Conservation (phyloP, 1,139 yeast genomes). For the Debaryomyces robertsiae region DNA sequence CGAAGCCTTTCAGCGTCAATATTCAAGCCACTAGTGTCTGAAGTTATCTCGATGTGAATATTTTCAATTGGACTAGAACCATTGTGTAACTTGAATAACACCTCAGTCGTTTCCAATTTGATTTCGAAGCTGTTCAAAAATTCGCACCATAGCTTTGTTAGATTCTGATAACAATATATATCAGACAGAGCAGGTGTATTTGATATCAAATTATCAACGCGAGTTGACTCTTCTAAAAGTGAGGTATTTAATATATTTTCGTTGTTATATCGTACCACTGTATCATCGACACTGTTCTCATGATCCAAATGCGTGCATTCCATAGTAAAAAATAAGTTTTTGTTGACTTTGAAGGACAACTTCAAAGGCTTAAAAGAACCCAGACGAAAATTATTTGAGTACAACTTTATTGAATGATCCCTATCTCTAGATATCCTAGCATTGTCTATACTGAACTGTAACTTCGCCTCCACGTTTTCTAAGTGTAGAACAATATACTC, state of each 20-base stretch:
- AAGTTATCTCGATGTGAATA: slow-evolving; percentile 18
- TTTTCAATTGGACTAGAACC: slow-evolving; percentile 21
- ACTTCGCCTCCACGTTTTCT: slow-evolving; percentile 12
- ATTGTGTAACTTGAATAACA: slow-evolving; percentile 24
- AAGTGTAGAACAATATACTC: slow-evolving; percentile 24
- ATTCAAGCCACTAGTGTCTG: slow-evolving; percentile 23
- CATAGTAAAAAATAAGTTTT: slow-evolving; percentile 21
- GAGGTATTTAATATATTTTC: slow-evolving; percentile 10
- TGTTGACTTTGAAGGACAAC: slow-evolving; percentile 23
- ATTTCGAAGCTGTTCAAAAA: slow-evolving; percentile 21
- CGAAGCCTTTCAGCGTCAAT: slow-evolving; percentile 17
- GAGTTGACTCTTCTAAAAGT: slow-evolving; percentile 12
- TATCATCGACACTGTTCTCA: slow-evolving; percentile 12
- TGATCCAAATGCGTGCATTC: slow-evolving; percentile 10
- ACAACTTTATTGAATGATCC: slow-evolving; percentile 23
- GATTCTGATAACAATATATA: slow-evolving; percentile 19
- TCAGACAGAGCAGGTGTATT: background rate
- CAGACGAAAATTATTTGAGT: slow-evolving; percentile 24
- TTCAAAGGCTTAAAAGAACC: slow-evolving; percentile 30
- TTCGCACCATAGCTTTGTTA: slow-evolving; percentile 27
- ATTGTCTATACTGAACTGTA: slow-evolving; percentile 16
- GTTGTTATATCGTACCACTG: slow-evolving; percentile 8
- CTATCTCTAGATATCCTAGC: slow-evolving; percentile 14
- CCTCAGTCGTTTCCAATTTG: slow-evolving; percentile 26
- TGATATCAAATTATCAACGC: no score